Evolutionary conservation across 129 eudicot species (phyloP), one percentile per base, ranked within the genome.

Genomic region (Mikania micrantha): DNA sequence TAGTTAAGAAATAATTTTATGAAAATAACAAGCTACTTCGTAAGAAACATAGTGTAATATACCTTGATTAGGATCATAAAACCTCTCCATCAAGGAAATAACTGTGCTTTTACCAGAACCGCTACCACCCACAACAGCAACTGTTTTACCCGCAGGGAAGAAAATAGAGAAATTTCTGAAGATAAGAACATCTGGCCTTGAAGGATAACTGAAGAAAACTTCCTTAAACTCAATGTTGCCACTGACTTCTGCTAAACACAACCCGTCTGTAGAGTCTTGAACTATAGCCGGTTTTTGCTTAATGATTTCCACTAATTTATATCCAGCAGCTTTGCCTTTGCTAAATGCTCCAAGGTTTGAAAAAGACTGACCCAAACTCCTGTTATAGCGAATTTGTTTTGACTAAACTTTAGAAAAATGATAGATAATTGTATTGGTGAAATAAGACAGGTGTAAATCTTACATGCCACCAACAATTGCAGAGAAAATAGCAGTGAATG

Each of bases 401-500:
- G 9, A 17, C 17, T 17, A 47, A 73, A 35, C 64, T 54, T 71
- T 16, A 8, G 27, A 64, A 60, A 13, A 42, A 21, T 25, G 7
- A 60, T 34, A 62, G 11, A 7, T 22, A 5, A 21, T 58, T 15
- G 15, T 34, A 21, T 31, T 27, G 40, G 8, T 16, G 3, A 63
- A 49, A 49, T 16, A 45, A 35, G 25, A 27, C 15, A 53, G 22
- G 17, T 40, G 25, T 40, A 27, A 61, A 69, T 78, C 95, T 93
- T 89, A 93, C 99, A 93, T 89, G 90, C 99, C 99, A 79, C 98
- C 96, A 76, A 93, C 96, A 67, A 93, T 93, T 47, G 98, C 98
- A 31, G 98, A 93, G 82, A 93, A 93, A 63, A 93, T 88, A 31
- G 98, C 96, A 2, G 98, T 88, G 77, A 93, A 88, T 2, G 96